Evolutionary conservation across 306 rosid species (phyloP).

Genomic region (Lotus japonicus): DNA sequence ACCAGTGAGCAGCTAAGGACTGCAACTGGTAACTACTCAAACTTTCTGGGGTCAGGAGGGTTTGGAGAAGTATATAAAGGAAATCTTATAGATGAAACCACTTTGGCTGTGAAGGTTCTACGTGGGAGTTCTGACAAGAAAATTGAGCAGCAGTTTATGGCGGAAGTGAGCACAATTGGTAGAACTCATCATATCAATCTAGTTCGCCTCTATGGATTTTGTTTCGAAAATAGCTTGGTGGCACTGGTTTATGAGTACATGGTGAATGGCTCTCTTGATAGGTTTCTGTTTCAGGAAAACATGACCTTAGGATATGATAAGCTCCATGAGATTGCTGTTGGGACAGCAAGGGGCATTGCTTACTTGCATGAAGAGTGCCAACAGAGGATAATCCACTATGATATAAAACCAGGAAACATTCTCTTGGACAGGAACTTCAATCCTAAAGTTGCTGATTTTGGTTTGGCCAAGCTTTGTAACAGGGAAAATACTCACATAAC

Average conservation of each 20-base stretch:
- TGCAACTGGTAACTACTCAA: conserved; percentile 35
- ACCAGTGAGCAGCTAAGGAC: conserved; percentile 14
- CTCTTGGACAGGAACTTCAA: conserved; percentile 31
- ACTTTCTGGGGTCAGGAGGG: conserved; percentile 41
- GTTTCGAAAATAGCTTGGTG: conserved; percentile 29
- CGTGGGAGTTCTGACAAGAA: conserved; percentile 18
- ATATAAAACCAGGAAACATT: conserved; percentile 51
- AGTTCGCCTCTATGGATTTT: conserved; percentile 39
- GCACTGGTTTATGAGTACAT: conserved; percentile 47
- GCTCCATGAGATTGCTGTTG: conserved; percentile 43
- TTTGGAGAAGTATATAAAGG: conserved; percentile 41
- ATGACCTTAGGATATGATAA: conserved; percentile 25
- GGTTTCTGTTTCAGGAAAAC: conserved; percentile 23
- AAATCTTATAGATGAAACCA: conserved; percentile 24
- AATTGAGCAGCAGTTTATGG: conserved; percentile 39
- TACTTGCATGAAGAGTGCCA: conserved; percentile 45
- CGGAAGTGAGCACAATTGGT: conserved; percentile 32
- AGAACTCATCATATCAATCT: conserved; percentile 40
- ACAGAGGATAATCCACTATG: conserved; percentile 49
- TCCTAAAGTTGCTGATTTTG: conserved; percentile 52
- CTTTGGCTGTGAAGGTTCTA: conserved; percentile 43
- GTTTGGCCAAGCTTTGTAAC: conserved; percentile 43
- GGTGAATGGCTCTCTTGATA: conserved; percentile 45
- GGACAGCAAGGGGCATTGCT: conserved; percentile 43
- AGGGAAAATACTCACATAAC: conserved; percentile 35